These are phyloP conservation scores for Neostapfia colusana DNA, from an alignment of 176 grass and related monocot genomes.

Conservation along the genomic window DNA sequence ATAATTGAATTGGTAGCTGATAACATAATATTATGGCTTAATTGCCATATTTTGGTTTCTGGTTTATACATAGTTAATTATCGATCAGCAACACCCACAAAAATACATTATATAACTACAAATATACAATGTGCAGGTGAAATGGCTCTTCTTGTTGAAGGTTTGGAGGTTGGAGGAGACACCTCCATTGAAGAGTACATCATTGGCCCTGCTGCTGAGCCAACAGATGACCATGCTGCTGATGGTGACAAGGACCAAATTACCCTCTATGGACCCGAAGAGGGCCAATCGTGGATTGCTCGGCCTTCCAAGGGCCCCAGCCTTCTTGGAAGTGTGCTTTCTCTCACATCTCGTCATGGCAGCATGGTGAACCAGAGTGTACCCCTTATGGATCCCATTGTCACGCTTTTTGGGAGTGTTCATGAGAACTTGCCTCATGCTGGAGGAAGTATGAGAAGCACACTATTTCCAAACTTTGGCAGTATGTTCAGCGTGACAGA, in stretches of 20 bases:
- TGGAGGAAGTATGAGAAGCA: constrained; percentile 78
- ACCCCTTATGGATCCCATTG: constrained; percentile 74
- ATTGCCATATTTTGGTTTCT: background rate
- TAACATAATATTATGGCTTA: background rate
- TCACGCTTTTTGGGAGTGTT: constrained; percentile 80
- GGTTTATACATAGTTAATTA: constrained; percentile 21
- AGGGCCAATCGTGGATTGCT: constrained; percentile 77
- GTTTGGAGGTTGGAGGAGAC: constrained; percentile 75
- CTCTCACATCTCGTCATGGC: constrained; percentile 64
- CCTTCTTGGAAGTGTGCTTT: constrained; percentile 68
- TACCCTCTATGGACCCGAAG: constrained; percentile 68
- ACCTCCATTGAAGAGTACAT: constrained; percentile 90
- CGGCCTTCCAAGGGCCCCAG: constrained; percentile 73
- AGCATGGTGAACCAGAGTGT: constrained; percentile 57
- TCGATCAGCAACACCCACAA: background rate
- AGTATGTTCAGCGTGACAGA: constrained; percentile 92
- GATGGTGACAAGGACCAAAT: constrained; percentile 66
- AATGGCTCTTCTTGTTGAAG: constrained; percentile 92
- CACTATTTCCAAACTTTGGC: constrained; percentile 88
- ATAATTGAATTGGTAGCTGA: constrained; percentile 9
- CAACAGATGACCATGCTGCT: constrained; percentile 49
- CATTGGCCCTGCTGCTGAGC: constrained; percentile 63
- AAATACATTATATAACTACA: constrained; percentile 5
- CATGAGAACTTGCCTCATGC: constrained; percentile 80
- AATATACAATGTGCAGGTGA: constrained; percentile 60